These are phyloP conservation scores for Aspergillus sojae DNA, from an alignment of 2,329 filamentous ascomycete species.

Conservation along the genomic window DNA sequence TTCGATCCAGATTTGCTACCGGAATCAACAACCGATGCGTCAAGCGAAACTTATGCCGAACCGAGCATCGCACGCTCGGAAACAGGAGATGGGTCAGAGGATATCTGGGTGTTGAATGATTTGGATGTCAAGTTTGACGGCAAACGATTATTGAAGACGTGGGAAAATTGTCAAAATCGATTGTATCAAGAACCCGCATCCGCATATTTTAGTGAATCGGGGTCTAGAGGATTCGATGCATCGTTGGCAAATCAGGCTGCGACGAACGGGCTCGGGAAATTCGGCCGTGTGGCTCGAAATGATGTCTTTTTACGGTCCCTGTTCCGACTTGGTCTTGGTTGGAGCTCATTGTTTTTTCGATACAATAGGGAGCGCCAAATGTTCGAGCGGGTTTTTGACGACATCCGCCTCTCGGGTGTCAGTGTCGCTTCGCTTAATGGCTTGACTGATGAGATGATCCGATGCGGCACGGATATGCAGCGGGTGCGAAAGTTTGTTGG, in stretches of 20 bases:
- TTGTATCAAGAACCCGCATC: constrained; percentile 36
- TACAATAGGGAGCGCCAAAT: constrained; percentile 38
- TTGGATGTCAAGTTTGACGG: constrained; percentile 19
- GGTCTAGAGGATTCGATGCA: constrained; percentile 43
- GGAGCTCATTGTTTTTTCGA: constrained; percentile 47
- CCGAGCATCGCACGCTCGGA: constrained; percentile 22
- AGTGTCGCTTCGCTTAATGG: constrained; percentile 47
- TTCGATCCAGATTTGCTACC: constrained; percentile 22
- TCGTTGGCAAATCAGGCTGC: constrained; percentile 33
- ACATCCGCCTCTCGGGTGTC: constrained; percentile 54
- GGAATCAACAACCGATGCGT: constrained; percentile 23
- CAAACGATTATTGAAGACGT: constrained; percentile 35
- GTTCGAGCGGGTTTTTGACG: constrained; percentile 46
- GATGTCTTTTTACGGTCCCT: constrained; percentile 44
- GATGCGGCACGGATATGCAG: constrained; percentile 43
- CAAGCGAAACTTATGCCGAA: constrained; percentile 25
- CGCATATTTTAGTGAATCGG: constrained; percentile 49
- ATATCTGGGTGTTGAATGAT: constrained; percentile 41
- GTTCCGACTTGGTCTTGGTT: constrained; percentile 46
- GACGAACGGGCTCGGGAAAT: constrained; percentile 22
- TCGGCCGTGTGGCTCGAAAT: constrained; percentile 36
- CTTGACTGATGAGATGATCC: constrained; percentile 33
- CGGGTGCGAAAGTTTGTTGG: constrained; percentile 39
- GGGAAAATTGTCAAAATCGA: constrained; percentile 45
- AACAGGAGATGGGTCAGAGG: constrained; percentile 23